These are phyloP conservation scores for Knoxia roxburghii DNA, from an alignment of 257 asterid genomes.

Conservation along the genomic window DNA sequence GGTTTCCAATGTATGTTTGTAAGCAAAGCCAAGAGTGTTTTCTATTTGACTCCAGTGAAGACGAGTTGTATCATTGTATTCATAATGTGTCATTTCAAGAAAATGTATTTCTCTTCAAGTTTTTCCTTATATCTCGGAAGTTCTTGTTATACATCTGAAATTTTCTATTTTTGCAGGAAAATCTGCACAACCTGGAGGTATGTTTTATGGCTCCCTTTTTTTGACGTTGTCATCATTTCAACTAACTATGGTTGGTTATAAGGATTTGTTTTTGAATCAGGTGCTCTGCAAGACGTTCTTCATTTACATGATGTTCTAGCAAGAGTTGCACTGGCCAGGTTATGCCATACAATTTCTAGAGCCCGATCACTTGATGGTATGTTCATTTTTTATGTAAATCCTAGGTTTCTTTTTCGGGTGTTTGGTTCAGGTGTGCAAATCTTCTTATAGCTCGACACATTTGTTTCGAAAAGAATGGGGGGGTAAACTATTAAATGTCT, in stretches of 20 bases:
- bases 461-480: conserved; percentile 11
- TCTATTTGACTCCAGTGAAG: background rate
- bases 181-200: conserved; percentile 91
- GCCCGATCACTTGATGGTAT: conserved; percentile 92
- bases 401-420: background rate
- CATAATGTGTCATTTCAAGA: background rate
- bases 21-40: background rate
- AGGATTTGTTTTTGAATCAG: conserved; percentile 54
- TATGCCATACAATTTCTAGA: conserved; percentile 85
- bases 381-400: conserved; percentile 11
- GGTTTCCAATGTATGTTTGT: background rate
- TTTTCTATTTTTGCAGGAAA: conserved; percentile 62
- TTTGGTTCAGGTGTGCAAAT: background rate
- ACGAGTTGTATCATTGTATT: background rate
- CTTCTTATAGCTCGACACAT: conserved; percentile 2
- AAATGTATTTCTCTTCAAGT: background rate
- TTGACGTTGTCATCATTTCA: background rate
- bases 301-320: conserved; percentile 99
- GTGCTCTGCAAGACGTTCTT: conserved; percentile 92
- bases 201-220: conserved; percentile 20
- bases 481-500: conserved; percentile 21
- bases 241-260: conserved; percentile 11
- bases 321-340: conserved; percentile 92
- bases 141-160: conserved; percentile 3
- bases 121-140: background rate